These are phyloP conservation scores for Kingdonia uniflora DNA, from an alignment of 164 flowering plant genomes.

Conservation along the genomic window DNA sequence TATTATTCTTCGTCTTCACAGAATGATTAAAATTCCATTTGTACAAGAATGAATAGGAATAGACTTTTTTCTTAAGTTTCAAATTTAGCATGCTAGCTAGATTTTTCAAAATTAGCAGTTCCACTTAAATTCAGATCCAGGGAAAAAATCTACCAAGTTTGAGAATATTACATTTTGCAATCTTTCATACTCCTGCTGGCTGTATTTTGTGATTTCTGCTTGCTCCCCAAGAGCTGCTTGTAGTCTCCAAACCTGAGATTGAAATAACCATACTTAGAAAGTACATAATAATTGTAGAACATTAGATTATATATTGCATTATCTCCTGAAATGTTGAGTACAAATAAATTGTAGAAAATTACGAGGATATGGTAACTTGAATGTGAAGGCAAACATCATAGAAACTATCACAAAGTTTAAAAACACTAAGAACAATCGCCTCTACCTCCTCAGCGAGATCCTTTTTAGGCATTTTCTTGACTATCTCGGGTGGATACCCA, in stretches of 20 bases:
- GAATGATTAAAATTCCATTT: no score
- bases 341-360: no score
- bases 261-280: background rate
- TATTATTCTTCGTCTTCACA: no score
- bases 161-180: slow-evolving; percentile 67
- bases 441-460: slow-evolving; percentile 77
- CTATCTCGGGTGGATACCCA: slow-evolving; percentile 56
- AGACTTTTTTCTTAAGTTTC: no score
- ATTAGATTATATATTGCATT: no score
- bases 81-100: no score
- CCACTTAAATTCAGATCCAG: no score
- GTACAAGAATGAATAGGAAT: no score
- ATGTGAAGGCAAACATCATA: background rate
- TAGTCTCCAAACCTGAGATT: slow-evolving; percentile 59
- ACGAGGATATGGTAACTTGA: no score
- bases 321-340: no score
- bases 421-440: background rate
- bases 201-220: slow-evolving; percentile 77
- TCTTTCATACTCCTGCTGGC: slow-evolving; percentile 84
- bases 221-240: slow-evolving; percentile 84
- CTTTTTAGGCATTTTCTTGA: slow-evolving; percentile 67
- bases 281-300: no score
- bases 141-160: slow-evolving; percentile 10
- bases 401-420: background rate
- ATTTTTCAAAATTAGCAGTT: no score